Evolutionary conservation across 1,284 basidiomycete species (phyloP), one percentile per base, ranked within the genome.

Genomic region (Puccinia polysora): DNA sequence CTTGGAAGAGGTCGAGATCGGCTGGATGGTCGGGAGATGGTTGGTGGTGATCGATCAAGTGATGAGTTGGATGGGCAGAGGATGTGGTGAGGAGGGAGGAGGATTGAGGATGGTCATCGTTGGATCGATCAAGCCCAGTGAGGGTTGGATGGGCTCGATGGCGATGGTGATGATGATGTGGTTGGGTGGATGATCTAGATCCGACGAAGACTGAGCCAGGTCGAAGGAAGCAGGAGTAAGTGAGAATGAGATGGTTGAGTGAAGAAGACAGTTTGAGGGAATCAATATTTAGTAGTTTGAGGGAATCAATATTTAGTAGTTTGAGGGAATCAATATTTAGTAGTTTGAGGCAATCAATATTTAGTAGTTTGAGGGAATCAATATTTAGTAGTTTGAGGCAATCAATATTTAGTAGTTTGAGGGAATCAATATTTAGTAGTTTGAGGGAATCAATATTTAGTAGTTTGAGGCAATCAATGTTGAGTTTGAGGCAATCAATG

Each of bases 171-270:
- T 50, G 47, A 14, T 36, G 40, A 10, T 45, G 47, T 7, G 23
- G 43, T n/a, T 45, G 30, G 43, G 47, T 43, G 20, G 60, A 47
- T 50, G 60, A 63, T 43, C 47, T 36, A 2, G 43, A 50, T 36
- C 60, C 60, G 45, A 50, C 30, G 60, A 63, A 50, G 43, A 50
- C 47, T 45, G 47, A 45, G 32, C 60, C 60, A 7, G 60, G 60
- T 36, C 47, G 40, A 15, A 63, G 60, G 60, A 63, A 63, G 30
- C 10, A 45, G 4, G 60, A 63, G 60, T 50, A 50, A 43, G 32
- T 32, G 34, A 34, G 30, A 30, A 28, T 55, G n/a, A 30, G n/a
- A 15, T 15, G 36, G 4, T 23, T 25, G 65, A 56, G 34, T 40
- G 65, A 56, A 32, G 12, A n/a, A 47, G 47, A 63, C 65, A 43